These are phyloP conservation scores for Saprolegnia diclina DNA, from an alignment of 352 stramenopile species.

Conservation along the genomic window DNA sequence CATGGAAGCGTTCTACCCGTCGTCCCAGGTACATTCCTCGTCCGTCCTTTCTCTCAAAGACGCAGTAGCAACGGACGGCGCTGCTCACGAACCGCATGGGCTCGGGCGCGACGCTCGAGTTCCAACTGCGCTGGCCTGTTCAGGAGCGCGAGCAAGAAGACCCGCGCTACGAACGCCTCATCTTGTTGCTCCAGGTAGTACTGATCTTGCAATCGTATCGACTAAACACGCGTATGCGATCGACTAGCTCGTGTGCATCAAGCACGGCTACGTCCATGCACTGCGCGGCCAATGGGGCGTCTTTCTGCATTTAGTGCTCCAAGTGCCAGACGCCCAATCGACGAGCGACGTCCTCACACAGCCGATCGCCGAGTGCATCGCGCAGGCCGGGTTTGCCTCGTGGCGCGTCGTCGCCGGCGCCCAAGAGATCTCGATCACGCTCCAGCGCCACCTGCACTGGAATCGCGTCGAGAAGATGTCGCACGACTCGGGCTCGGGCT, in stretches of 20 bases:
- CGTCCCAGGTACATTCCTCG: slow-evolving; percentile 35
- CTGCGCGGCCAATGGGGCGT: slow-evolving; percentile 77
- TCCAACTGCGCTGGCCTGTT: slow-evolving; percentile 82
- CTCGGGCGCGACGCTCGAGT: slow-evolving; percentile 71
- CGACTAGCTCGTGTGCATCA: slow-evolving; percentile 68
- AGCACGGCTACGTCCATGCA: slow-evolving; percentile 54
- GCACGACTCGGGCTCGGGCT: slow-evolving; percentile 73
- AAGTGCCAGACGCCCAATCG: slow-evolving; percentile 44
- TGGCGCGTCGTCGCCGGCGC: slow-evolving; percentile 81
- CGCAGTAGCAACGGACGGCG: slow-evolving; percentile 51
- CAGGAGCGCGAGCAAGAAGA: slow-evolving; percentile 84
- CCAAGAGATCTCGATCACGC: slow-evolving; percentile 82
- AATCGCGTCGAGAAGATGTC: slow-evolving; percentile 85
- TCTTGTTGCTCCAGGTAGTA: slow-evolving; percentile 67
- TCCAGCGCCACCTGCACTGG: slow-evolving; percentile 84
- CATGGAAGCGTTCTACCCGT: slow-evolving; percentile 83
- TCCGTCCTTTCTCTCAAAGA: background rate
- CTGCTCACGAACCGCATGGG: slow-evolving; percentile 79
- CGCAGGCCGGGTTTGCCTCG: slow-evolving; percentile 70
- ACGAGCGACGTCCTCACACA: slow-evolving; percentile 56
- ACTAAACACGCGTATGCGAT: no score
- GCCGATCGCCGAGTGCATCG: slow-evolving; percentile 74
- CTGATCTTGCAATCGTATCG: background rate
- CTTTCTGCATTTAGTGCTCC: slow-evolving; percentile 79
- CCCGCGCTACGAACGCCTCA: slow-evolving; percentile 75